Conservation (phyloP, 176 grass and related monocot species). For the barley (Hordeum vulgare) region MorexV3_pseudomolecules_assembly NC_058520.1:555290258-555290757, state of each 20-base stretch:
- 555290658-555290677: conserved; percentile 27
- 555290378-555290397: background rate
- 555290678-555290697: conserved; percentile 83
- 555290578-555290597: background rate
- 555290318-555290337: background rate
- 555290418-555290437: background rate
- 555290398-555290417: background rate
- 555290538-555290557: background rate
- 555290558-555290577: background rate
- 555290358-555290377: background rate
- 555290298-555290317: background rate
- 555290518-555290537: background rate
- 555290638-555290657: conserved; percentile 18
- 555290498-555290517: background rate
- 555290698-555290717: conserved; percentile 17
- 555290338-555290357: background rate
- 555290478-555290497: background rate
- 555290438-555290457: background rate
- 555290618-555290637: background rate
- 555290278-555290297: background rate
- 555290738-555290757: background rate
- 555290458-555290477: background rate
- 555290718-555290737: background rate
- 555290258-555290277: background rate
- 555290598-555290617: background rate